phyloP scores from a whole-genome alignment of 179 eudicot species.

The Beta macrorhiza region DNA sequence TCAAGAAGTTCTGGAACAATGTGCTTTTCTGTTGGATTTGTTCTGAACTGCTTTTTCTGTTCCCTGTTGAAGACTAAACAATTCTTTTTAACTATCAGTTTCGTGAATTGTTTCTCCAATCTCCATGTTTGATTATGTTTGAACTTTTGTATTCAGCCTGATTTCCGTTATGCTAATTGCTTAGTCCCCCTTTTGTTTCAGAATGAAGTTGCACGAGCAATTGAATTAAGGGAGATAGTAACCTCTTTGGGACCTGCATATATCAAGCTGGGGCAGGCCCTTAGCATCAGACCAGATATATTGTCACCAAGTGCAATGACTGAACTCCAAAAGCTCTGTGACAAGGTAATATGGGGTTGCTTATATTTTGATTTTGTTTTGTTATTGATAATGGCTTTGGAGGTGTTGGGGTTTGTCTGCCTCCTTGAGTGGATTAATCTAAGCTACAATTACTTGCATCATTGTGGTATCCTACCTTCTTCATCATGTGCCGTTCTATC shows the following conservation, averaged over 20 bases:
- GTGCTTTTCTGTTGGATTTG: background rate
- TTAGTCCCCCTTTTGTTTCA: conserved; percentile 26
- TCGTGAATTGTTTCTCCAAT: background rate
- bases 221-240: conserved; percentile 92
- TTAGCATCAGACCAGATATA: conserved; percentile 97
- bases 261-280: conserved; percentile 97
- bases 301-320: conserved; percentile 91
- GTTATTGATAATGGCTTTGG: background rate
- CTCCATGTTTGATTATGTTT: conserved; percentile 4
- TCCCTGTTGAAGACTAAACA: background rate
- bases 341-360: conserved; percentile 56
- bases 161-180: background rate
- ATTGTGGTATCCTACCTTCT: background rate
- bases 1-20: background rate
- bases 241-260: conserved; percentile 99
- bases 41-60: background rate
- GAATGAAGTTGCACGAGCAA: conserved; percentile 98
- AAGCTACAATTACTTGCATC: background rate
- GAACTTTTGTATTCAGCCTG: background rate
- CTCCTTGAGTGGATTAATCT: background rate
- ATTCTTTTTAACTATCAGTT: background rate
- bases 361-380: background rate
- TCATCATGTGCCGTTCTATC: background rate
- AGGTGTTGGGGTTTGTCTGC: background rate
- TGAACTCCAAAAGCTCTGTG: conserved; percentile 98